Conservation (phyloP, 2,329 filamentous ascomycete genomes). For the Arthroderma sp. region DNA sequence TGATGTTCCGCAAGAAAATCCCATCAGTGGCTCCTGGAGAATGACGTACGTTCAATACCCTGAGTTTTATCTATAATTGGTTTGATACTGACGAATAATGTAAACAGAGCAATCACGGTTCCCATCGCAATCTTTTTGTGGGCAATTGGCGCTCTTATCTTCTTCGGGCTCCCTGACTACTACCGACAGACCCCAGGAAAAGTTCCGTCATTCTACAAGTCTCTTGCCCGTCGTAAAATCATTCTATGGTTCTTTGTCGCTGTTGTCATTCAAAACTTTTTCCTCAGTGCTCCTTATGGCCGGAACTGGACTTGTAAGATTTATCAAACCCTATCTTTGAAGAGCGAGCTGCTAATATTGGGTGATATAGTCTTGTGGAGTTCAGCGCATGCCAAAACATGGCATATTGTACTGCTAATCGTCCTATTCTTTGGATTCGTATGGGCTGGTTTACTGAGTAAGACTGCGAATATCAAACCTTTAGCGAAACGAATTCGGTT, state of each 20-base stretch:
- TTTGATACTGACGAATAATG: conserved; percentile 6
- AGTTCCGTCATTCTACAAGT: conserved; percentile 52
- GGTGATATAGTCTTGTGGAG: conserved; percentile 39
- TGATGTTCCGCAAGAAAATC: conserved; percentile 21
- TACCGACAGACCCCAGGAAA: conserved; percentile 52
- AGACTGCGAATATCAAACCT: not conserved
- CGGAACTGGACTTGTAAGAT: conserved; percentile 49
- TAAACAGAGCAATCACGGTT: conserved; percentile 38
- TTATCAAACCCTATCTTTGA: not conserved
- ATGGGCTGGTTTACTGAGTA: conserved; percentile 35
- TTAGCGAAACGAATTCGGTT: not conserved
- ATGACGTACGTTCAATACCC: conserved; percentile 24
- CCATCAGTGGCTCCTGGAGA: conserved; percentile 19
- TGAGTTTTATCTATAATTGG: not conserved
- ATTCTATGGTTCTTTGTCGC: conserved; percentile 54
- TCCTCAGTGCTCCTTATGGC: conserved; percentile 51
- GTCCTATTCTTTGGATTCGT: conserved; percentile 38
- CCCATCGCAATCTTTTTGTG: conserved; percentile 47
- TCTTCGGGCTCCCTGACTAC: conserved; percentile 51
- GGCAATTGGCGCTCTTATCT: conserved; percentile 42
- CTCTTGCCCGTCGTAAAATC: conserved; percentile 49
- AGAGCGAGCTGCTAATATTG: not conserved
- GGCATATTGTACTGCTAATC: conserved; percentile 43
- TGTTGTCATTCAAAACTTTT: conserved; percentile 54
- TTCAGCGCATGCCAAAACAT: conserved; percentile 42